phyloP scores from a whole-genome alignment of 306 rosid species.

The Fragaria ananassa region DNA sequence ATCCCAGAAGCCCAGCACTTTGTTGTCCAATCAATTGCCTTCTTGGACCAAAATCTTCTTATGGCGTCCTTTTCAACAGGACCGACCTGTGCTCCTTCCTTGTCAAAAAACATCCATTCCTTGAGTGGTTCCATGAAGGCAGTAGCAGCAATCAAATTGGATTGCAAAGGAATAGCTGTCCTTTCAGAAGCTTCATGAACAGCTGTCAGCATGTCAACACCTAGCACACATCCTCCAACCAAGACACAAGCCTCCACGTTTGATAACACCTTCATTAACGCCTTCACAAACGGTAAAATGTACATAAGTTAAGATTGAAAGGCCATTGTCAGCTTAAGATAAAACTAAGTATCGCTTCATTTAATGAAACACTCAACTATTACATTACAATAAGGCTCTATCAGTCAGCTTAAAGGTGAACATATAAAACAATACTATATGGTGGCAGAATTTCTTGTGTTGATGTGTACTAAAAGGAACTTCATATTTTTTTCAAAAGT shows the following conservation, averaged over 20 bases:
- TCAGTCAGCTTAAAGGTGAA: background rate
- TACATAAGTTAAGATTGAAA: background rate
- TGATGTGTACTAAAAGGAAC: background rate
- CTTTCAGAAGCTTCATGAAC: slow-evolving; percentile 98
- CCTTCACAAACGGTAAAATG: slow-evolving; percentile 53
- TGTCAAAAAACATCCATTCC: slow-evolving; percentile 96
- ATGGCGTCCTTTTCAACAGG: slow-evolving; percentile 96
- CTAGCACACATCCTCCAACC: slow-evolving; percentile 96
- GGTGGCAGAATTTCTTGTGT: background rate
- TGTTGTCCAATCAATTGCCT: slow-evolving; percentile 93
- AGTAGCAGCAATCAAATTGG: slow-evolving; percentile 92
- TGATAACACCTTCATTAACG: slow-evolving; percentile 80
- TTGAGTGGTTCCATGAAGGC: slow-evolving; percentile 99
- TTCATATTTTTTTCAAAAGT: background rate
- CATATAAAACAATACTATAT: background rate
- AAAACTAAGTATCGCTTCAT: background rate
- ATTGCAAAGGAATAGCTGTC: slow-evolving; percentile 95
- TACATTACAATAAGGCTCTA: background rate
- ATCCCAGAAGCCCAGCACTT: slow-evolving; percentile 98
- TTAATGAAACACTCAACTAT: background rate
- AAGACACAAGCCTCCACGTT: slow-evolving; percentile 96
- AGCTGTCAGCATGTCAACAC: slow-evolving; percentile 81
- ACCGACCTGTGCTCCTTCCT: slow-evolving; percentile 83
- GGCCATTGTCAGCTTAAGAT: background rate
- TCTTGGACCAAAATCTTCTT: slow-evolving; percentile 96